Percentiles rank a stretch among this genome's conserved stretches.
phyloP scores from a whole-genome alignment of 108 stramenopile species.

The Cyclotella kingstonii region DNA sequence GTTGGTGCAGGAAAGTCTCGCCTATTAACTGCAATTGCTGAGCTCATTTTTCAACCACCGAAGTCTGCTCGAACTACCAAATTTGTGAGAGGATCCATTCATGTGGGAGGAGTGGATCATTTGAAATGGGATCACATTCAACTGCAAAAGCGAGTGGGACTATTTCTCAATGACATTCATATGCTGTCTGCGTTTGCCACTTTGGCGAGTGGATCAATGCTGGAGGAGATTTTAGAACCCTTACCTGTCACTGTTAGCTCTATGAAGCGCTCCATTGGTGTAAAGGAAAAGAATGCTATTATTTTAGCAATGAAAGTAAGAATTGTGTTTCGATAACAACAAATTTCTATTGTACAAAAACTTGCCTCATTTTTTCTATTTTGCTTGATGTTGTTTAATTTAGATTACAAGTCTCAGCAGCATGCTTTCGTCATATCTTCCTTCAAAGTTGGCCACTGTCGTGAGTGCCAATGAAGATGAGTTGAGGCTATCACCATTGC shows the following conservation, averaged over 20 bases:
- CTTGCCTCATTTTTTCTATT: neutral
- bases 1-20: slow-evolving; percentile 76
- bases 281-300: slow-evolving; percentile 61
- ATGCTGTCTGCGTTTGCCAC: slow-evolving; percentile 64
- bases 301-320: slow-evolving; percentile 65
- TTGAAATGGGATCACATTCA: slow-evolving; percentile 73
- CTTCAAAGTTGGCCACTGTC: slow-evolving; percentile 74
- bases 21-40: slow-evolving; percentile 76
- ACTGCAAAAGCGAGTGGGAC: slow-evolving; percentile 66
- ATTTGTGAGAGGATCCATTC: slow-evolving; percentile 66
- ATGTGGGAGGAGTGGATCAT: slow-evolving; percentile 65
- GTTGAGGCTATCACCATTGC: slow-evolving; percentile 56
- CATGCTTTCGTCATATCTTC: slow-evolving; percentile 57
- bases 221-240: slow-evolving; percentile 87
- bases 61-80: slow-evolving; percentile 58
- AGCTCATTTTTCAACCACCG: slow-evolving; percentile 66
- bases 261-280: slow-evolving; percentile 12
- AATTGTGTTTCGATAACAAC: neutral
- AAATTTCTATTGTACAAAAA: neutral
- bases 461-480: slow-evolving; percentile 83
- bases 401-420: slow-evolving; percentile 74
- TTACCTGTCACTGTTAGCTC: slow-evolving; percentile 25
- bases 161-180: slow-evolving; percentile 74
- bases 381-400: neutral
- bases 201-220: slow-evolving; percentile 58